Evolutionary conservation across 306 rosid species (phyloP), one percentile per base, ranked within the genome.

Genomic region (Senna tora): DNA sequence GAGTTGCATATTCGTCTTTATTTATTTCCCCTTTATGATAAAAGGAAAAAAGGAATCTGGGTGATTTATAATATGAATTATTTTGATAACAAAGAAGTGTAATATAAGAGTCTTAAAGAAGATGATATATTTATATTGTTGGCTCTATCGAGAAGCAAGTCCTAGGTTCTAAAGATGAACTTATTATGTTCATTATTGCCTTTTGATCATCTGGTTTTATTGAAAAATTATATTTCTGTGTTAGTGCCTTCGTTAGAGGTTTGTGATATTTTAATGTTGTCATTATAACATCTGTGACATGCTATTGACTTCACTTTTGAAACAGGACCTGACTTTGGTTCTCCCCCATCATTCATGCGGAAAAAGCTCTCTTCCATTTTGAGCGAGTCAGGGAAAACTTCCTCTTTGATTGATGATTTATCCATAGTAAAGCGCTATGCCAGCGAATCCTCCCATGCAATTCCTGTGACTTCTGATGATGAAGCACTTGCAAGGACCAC

Each of bases 291-390:
- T 12, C 56, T 49, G 42, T 79, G 50, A 79, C 70, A 65, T 51
- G 65, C 57, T 38, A 14, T 43, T 74, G 65, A 30, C 67, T 51
- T 72, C 73, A 65, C 75, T 67, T 69, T 56, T 59, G 75, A 69
- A 83, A 66, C 84, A 94, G 99, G 99, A 49, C 99, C 99, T 6
- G 90, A 84, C 30, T 95, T 88, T 81, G 99, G 96, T 77, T 78
- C 96, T 22, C 84, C 91, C 49, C 96, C 96, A 30, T 88, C 96
- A 62, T 81, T 88, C 71, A 76, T 77, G 62, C 85, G 96, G 62
- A 86, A 85, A 75, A 95, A 92, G 81, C 84, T 95, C 62, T 88
- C 87, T 25, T 86, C 87, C 6, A 52, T 89, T 69, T 82, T 95
- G 81, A 85, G 92, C 47, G 96, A 89, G 73, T 84, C 77, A 67